phyloP scores from a whole-genome alignment of 139 green algal species.

The Zygnema circumcarinatum region DNA sequence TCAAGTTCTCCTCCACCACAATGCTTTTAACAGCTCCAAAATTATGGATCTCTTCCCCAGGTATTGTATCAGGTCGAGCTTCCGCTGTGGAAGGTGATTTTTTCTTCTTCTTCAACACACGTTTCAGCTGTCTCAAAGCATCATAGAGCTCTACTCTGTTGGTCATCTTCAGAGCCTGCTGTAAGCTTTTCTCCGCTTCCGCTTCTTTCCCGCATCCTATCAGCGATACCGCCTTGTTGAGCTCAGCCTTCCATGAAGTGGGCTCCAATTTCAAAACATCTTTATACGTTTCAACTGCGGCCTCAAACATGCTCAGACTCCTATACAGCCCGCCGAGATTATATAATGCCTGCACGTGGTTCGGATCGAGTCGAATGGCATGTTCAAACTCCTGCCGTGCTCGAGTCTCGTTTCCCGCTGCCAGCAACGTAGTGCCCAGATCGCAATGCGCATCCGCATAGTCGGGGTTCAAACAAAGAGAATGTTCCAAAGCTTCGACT shows the following conservation, averaged over 20 bases:
- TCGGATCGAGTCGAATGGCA: constrained; percentile 58
- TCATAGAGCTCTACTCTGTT: constrained; percentile 64
- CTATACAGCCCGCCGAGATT: constrained; percentile 71
- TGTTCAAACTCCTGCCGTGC: constrained; percentile 63
- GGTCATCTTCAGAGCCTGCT: constrained; percentile 48
- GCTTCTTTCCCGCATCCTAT: constrained; percentile 60
- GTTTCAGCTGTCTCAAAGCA: constrained; percentile 54
- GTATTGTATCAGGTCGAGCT: background rate
- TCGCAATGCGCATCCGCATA: constrained; percentile 76
- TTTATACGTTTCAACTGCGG: constrained; percentile 67
- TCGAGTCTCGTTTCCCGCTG: constrained; percentile 62
- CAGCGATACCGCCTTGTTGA: constrained; percentile 74
- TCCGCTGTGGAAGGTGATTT: background rate
- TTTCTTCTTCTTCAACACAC: constrained; percentile 46
- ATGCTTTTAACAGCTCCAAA: constrained; percentile 2
- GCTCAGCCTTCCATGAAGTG: constrained; percentile 68
- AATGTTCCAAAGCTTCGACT: constrained; percentile 65
- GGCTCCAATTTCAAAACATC: constrained; percentile 62
- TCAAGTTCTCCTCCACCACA: constrained; percentile 34
- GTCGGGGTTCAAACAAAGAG: constrained; percentile 67
- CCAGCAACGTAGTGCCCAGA: constrained; percentile 70
- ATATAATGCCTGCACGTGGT: constrained; percentile 72
- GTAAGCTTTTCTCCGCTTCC: constrained; percentile 56
- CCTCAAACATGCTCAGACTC: constrained; percentile 64
- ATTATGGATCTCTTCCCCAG: background rate